Evolutionary conservation across 495 filamentous ascomycete genomes (phyloP).

Genomic region (Annulohypoxylon maeteangense): DNA sequence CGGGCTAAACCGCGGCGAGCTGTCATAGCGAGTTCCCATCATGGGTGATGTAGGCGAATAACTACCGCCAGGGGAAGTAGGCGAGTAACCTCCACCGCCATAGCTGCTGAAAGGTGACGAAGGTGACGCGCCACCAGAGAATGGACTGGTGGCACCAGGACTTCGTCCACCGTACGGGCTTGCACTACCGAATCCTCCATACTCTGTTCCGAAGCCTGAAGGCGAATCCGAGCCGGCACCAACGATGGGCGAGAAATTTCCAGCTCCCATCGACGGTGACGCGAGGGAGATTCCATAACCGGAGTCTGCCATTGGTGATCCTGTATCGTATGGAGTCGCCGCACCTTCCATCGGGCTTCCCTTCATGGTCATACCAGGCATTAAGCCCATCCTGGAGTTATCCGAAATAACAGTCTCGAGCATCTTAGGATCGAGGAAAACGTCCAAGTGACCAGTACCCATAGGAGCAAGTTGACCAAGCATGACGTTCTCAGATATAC

Average conservation of each 20-base stretch:
- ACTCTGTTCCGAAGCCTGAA: constrained; percentile 73
- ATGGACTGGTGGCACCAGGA: constrained; percentile 82
- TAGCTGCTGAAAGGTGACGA: constrained; percentile 75
- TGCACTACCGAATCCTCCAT: constrained; percentile 66
- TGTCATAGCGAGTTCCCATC: constrained; percentile 71
- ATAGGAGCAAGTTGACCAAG: constrained; percentile 95
- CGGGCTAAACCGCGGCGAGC: constrained; percentile 77
- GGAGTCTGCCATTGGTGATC: constrained; percentile 85
- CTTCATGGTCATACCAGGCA: constrained; percentile 78
- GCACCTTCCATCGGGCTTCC: constrained; percentile 81
- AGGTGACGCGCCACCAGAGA: constrained; percentile 75
- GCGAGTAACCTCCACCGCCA: constrained; percentile 72
- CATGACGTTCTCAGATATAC: constrained; percentile 99
- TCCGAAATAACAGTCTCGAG: constrained; percentile 93
- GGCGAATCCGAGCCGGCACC: constrained; percentile 78
- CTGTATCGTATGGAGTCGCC: constrained; percentile 92
- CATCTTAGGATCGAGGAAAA: constrained; percentile 92
- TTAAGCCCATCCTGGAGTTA: constrained; percentile 81
- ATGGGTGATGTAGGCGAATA: constrained; percentile 80
- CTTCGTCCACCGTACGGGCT: constrained; percentile 76
- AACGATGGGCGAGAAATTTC: constrained; percentile 93
- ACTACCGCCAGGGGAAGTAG: constrained; percentile 70
- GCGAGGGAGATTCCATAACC: constrained; percentile 68
- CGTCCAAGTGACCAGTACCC: constrained; percentile 94
- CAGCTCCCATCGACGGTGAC: constrained; percentile 73